Evolutionary conservation across 805 yeast genomes (phyloP).

Genomic region (Kodamaea fukazawae): DNA sequence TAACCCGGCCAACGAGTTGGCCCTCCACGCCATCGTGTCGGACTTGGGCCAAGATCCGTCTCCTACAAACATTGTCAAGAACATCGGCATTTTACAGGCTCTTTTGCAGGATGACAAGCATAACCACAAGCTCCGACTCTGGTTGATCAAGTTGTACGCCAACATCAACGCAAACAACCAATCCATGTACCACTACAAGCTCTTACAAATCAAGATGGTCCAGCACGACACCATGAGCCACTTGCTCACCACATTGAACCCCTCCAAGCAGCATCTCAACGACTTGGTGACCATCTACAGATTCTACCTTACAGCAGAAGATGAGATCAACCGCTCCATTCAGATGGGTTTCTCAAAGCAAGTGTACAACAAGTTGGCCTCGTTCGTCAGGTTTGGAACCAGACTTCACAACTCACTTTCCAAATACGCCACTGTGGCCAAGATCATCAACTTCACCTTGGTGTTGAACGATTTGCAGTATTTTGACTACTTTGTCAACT

Average conservation of each 20-base stretch:
- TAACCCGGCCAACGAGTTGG: slow-evolving; percentile 64
- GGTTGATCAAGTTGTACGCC: slow-evolving; percentile 66
- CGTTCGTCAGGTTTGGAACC: slow-evolving; percentile 59
- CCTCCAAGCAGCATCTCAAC: slow-evolving; percentile 27
- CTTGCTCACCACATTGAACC: slow-evolving; percentile 36
- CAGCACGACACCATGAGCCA: slow-evolving; percentile 71
- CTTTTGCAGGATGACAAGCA: slow-evolving; percentile 57
- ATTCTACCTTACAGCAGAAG: slow-evolving; percentile 54
- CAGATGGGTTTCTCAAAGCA: slow-evolving; percentile 54
- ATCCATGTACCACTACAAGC: slow-evolving; percentile 50
- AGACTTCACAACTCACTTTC: slow-evolving; percentile 51
- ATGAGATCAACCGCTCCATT: slow-evolving; percentile 49
- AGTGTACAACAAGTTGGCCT: slow-evolving; percentile 63
- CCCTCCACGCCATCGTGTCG: slow-evolving; percentile 50
- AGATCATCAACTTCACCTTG: slow-evolving; percentile 32
- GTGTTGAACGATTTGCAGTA: slow-evolving; percentile 31
- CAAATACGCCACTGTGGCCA: slow-evolving; percentile 35
- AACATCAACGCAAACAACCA: slow-evolving; percentile 51
- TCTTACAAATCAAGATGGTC: slow-evolving; percentile 64
- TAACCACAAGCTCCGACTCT: slow-evolving; percentile 67
- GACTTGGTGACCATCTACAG: slow-evolving; percentile 31
- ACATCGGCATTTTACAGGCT: slow-evolving; percentile 56
- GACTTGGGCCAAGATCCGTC: slow-evolving; percentile 20
- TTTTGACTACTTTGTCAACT: slow-evolving; percentile 19
- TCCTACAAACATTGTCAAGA: slow-evolving; percentile 26